phyloP scores from a whole-genome alignment of 73 alveolate species.

The Tetrahymena borealis region DNA sequence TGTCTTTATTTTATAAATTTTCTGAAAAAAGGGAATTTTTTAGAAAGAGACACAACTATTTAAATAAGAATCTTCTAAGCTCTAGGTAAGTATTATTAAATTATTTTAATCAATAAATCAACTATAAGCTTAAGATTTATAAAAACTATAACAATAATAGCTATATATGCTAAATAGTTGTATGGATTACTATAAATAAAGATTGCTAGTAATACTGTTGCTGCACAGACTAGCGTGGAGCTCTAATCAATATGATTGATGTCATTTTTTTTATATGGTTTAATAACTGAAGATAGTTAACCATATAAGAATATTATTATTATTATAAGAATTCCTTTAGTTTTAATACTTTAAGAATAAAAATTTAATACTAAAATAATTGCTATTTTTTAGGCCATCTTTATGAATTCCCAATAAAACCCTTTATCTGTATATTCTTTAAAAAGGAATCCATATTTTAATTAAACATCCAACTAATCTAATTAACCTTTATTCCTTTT shows the following conservation, averaged over 20 bases:
- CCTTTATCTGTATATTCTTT: not conserved
- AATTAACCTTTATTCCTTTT: not conserved
- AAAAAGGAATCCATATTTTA: slow-evolving; percentile 23
- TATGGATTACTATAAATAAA: not conserved
- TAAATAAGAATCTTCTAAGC: not conserved
- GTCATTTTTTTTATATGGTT: not conserved
- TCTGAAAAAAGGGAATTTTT: not conserved
- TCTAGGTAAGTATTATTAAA: not conserved
- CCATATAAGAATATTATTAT: not conserved
- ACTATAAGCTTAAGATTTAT: not conserved
- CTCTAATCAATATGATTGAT: not conserved
- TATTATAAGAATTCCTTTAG: not conserved
- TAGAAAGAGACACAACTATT: not conserved
- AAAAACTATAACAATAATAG: not conserved
- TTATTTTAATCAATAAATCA: not conserved
- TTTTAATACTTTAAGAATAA: not conserved
- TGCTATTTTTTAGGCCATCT: not conserved
- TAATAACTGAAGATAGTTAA: not conserved
- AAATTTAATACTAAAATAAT: not conserved
- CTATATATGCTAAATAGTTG: not conserved
- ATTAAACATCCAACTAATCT: not conserved
- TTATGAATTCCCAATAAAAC: slow-evolving; percentile 31
- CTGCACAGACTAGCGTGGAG: not conserved
- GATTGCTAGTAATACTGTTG: not conserved
- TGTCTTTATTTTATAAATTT: not conserved